Evolutionary conservation across 2,329 filamentous ascomycete genomes (phyloP).

Genomic region (Colletotrichum gigasporum): DNA sequence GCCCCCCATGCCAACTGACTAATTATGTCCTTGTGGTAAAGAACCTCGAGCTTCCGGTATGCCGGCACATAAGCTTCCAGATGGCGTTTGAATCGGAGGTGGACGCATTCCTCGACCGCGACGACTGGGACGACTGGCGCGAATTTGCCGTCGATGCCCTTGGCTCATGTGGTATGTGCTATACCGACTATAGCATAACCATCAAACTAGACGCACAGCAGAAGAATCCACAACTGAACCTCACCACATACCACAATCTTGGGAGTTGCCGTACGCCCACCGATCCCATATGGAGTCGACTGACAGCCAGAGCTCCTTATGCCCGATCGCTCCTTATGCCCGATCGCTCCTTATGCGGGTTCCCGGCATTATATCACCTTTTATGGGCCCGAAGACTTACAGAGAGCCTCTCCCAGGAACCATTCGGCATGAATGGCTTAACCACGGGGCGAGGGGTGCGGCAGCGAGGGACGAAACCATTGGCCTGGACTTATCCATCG

Average conservation of each 20-base stretch:
- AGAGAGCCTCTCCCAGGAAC: too few species aligned
- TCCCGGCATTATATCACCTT: too few species aligned
- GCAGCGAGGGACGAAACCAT: too few species aligned
- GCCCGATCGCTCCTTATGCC: too few species aligned
- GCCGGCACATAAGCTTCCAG: background rate
- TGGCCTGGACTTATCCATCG: too few species aligned
- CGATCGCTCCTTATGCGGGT: too few species aligned
- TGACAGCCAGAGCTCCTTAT: too few species aligned
- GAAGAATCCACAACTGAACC: background rate
- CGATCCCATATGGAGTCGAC: background rate
- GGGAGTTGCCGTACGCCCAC: background rate
- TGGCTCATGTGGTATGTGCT: background rate
- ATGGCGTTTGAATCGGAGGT: background rate
- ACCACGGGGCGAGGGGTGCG: too few species aligned
- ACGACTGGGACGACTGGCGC: too few species aligned
- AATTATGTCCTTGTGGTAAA: background rate
- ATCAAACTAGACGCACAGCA: background rate
- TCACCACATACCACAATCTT: background rate
- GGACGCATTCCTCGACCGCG: too few species aligned
- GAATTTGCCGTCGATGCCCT: background rate
- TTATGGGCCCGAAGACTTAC: too few species aligned
- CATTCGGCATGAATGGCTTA: too few species aligned
- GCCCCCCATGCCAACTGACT: background rate
- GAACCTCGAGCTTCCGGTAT: background rate
- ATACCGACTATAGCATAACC: background rate